Percentiles rank a stretch among this genome's conserved stretches.
phyloP scores from a whole-genome alignment of 768 basidiomycete species.

The Tylopilus rubrobrunneus region DNA sequence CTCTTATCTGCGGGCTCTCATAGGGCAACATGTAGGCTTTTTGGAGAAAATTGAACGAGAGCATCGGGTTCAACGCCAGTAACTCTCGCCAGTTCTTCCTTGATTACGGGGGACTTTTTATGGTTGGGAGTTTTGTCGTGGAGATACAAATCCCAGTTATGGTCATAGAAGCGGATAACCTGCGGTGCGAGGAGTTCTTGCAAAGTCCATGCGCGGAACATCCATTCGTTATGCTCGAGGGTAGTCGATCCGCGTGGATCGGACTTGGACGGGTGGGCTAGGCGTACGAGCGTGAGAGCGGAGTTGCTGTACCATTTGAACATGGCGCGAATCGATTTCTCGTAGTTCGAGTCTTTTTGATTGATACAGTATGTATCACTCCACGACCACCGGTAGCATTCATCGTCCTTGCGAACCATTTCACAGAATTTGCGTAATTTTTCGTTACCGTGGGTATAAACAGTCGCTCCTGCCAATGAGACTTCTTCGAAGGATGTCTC shows the following conservation, averaged over 20 bases:
- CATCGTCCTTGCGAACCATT: neutral
- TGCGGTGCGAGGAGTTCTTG: neutral
- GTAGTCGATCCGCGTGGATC: too few species aligned
- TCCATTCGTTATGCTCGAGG: too few species aligned
- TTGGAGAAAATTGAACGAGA: neutral
- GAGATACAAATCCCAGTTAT: conserved; percentile 2
- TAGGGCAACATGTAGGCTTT: neutral
- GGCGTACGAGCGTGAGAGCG: conserved; percentile 8
- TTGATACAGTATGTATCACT: too few species aligned
- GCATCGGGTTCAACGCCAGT: neutral
- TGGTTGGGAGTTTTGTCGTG: neutral
- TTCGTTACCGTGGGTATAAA: neutral
- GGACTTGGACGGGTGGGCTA: neutral
- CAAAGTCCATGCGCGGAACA: conserved; percentile 5
- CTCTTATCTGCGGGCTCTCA: too few species aligned
- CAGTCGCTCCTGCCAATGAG: too few species aligned
- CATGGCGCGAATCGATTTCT: neutral
- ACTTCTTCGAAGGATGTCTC: conserved; percentile 12
- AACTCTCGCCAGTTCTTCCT: neutral
- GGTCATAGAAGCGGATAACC: conserved; percentile 11
- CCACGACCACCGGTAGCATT: neutral
- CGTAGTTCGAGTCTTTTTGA: too few species aligned
- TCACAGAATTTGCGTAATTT: conserved; percentile 11
- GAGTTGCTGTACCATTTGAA: too few species aligned
- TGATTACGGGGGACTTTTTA: neutral